Percentiles rank a stretch among this genome's conserved stretches.
phyloP scores from a whole-genome alignment of 306 rosid species.

The Acacia crassicarpa region DNA sequence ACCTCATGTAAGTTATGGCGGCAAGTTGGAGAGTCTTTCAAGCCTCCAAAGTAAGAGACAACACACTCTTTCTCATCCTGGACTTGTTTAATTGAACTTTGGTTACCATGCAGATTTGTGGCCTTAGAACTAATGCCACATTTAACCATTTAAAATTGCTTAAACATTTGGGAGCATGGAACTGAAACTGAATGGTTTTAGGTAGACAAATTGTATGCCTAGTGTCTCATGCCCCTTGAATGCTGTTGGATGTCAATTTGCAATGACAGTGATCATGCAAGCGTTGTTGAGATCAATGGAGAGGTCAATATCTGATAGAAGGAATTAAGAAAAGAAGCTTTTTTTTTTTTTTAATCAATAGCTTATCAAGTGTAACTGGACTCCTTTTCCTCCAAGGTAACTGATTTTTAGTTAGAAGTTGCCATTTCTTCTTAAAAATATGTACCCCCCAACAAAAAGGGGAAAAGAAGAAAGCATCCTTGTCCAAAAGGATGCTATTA shows the following conservation, averaged over 20 bases:
- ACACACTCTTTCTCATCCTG: constrained; percentile 16
- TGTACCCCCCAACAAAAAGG: neutral
- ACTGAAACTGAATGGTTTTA: neutral
- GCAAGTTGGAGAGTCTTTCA: constrained; percentile 99
- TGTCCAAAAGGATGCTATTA: neutral
- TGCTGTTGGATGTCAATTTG: constrained; percentile 21
- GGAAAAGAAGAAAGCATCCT: neutral
- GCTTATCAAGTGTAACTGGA: neutral
- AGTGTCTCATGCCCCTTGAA: constrained; percentile 17
- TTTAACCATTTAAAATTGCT: neutral
- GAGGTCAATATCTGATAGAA: neutral
- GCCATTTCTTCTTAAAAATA: neutral
- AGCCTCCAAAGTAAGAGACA: constrained; percentile 90
- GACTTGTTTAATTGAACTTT: constrained; percentile 5
- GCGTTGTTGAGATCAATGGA: constrained; percentile 12
- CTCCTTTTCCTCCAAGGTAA: neutral
- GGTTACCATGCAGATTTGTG: neutral
- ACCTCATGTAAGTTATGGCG: constrained; percentile 96
- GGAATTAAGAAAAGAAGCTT: neutral
- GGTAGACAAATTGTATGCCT: neutral
- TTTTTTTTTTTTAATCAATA: neutral
- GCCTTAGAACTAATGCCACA: neutral
- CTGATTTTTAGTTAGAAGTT: neutral
- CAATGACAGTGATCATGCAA: constrained; percentile 14
- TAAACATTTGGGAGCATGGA: neutral